Base-by-base conservation (phyloP, 2,329 filamentous ascomycete genomes). In the Piedraia hortae region DNA sequence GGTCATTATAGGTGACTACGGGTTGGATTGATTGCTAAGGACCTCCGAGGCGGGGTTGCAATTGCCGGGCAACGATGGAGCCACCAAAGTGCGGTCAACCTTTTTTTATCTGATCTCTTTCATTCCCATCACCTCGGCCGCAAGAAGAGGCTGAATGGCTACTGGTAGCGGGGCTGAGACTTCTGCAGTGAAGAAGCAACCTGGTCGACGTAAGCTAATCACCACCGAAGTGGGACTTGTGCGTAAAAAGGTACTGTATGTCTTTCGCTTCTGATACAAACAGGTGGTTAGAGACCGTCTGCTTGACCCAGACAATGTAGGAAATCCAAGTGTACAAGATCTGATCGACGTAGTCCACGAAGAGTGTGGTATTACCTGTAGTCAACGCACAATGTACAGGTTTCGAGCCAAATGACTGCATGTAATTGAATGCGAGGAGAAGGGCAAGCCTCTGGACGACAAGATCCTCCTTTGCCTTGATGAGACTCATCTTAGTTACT, bases 1-100 rank as follows among this genome's bases (percentile, higher is more conserved):
- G 10, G 46, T 39, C 21, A 48, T 43, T 29, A 48, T 28, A 10
- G 45, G 45, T 4, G 47, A 47, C 30, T 52, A 45, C 50, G 54
- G 53, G 30, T 7, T 12, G 4, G 10, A 5, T 14, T 6, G 19
- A 8, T 12, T 28, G 24, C 12, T 15, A 10, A 21, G 10, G 6
- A 18, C 4, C 10, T 10, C 6, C n/a, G 18, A n/a, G 18, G 12
- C 12, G 12, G 22, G 5, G 5, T 9, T 21, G 12, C 11, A 12
- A 11, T 16, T 12, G 11, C 9, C 13, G 15, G 19, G n/a, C n/a
- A 12, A 6, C 3, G 13, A 6, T 12, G 8, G 10, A 19, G 10
- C 13, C 10, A 9, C 12, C 19, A 13, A 21, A 14, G 12, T 12
- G n/a, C 10, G 15, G 19, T 21, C 19, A 21, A 14, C 12, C 19